Evolutionary conservation across 164 flowering plant genomes (phyloP), one percentile per base, ranked within the genome.

Genomic region (Berberis vulgaris): DNA sequence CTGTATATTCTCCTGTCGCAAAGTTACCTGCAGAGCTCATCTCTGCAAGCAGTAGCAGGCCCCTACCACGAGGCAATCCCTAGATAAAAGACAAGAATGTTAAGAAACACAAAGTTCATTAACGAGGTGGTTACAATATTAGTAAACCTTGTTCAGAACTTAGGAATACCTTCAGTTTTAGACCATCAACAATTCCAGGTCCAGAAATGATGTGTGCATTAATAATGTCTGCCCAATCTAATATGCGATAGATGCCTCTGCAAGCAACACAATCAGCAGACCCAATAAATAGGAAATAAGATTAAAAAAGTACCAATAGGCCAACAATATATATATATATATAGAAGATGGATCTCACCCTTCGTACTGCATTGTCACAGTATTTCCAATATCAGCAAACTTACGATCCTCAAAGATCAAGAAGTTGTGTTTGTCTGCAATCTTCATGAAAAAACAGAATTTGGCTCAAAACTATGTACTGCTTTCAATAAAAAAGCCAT

Each of bases 11-110:
- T 52, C 97, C 97, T 53, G 60, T 89, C 61, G 99, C 99, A 69
- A 94, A 82, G 70, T 86, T 94, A 67, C 96, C 99, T 63, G 97
- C 79, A 46, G 99, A 94, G 77, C 99, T 94, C 99, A 94, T 94
- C 81, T 94, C 99, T 67, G 99, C 99, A 49, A 91, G 88, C 78
- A 94, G 73, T 70, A 94, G 77, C 62, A 94, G 74, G 26, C 96
- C 97, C 68, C 95, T 85, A 43, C 99, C 99, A 54, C 79, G 89
- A 59, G 97, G 84, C 77, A 91, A 75, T 45, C 99, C 99, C 99
- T 94, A 58, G 11, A 41, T 58, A 40, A 52, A 40, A 67, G 10
- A 54, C 42, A 38, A 66, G 49, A 41, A 65, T 1, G 3, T 49
- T 9, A 5, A 7, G 62, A 47, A 58, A 49, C 4, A 6, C 45